These are phyloP conservation scores for Saururus chinensis DNA, from an alignment of 164 flowering plant genomes.

Conservation along the genomic window DNA sequence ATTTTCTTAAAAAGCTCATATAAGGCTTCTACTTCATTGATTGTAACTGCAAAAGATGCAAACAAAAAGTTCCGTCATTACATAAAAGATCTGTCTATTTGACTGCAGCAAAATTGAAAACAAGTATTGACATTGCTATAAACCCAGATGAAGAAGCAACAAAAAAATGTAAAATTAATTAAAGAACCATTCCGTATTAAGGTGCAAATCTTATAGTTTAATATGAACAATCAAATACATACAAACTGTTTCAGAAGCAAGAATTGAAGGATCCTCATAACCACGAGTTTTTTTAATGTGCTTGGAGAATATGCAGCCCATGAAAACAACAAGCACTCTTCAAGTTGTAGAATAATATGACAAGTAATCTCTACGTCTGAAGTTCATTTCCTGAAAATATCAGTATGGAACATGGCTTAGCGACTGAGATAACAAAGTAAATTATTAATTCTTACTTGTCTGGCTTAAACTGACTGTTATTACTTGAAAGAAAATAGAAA, in stretches of 20 bases:
- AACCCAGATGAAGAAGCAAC: background rate
- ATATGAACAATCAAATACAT: background rate
- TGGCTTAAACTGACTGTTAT: too few species aligned
- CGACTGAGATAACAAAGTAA: background rate
- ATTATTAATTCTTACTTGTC: too few species aligned
- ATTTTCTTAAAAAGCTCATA: conserved; percentile 61
- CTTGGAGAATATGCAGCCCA: conserved; percentile 42
- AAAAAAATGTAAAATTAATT: background rate
- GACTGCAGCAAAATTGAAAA: background rate
- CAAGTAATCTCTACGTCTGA: conserved; percentile 30
- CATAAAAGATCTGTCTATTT: background rate
- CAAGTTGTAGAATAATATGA: conserved; percentile 33
- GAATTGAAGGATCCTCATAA: conserved; percentile 62
- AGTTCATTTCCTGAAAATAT: background rate
- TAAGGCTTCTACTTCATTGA: conserved; percentile 80
- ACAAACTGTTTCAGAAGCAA: conserved; percentile 61
- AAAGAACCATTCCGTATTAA: background rate
- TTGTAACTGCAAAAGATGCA: conserved; percentile 40
- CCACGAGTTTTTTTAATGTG: conserved; percentile 28
- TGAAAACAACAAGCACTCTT: background rate
- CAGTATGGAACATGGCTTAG: background rate
- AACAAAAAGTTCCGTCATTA: background rate
- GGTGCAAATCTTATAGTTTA: too few species aligned
- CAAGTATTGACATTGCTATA: background rate
- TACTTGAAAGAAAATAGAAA: too few species aligned